Evolutionary conservation across 306 rosid species (phyloP).

Genomic region (Coriaria nepalensis): DNA sequence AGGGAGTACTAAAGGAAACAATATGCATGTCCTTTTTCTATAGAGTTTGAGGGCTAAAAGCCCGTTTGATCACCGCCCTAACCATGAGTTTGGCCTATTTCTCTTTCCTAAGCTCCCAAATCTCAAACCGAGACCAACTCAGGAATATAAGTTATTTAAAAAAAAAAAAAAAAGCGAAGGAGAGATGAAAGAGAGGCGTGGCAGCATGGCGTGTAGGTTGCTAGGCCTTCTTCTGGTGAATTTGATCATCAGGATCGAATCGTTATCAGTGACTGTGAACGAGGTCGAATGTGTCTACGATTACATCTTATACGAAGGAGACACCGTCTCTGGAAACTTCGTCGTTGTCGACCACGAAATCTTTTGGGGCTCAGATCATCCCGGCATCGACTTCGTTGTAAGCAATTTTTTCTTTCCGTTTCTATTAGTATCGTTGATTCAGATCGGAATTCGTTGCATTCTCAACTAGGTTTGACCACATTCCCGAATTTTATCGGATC

Average conservation of each 20-base stretch:
- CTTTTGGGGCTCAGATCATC: constrained; percentile 92
- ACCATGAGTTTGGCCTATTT: too few species aligned
- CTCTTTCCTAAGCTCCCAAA: neutral
- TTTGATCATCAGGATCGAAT: constrained; percentile 39
- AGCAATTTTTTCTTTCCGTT: neutral
- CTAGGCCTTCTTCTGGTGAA: constrained; percentile 32
- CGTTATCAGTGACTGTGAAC: constrained; percentile 74
- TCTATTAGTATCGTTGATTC: neutral
- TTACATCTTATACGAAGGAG: constrained; percentile 81
- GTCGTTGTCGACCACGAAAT: constrained; percentile 94
- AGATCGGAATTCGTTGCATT: too few species aligned
- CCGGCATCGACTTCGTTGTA: constrained; percentile 82
- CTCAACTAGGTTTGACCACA: too few species aligned
- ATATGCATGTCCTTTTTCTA: too few species aligned
- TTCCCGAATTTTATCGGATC: too few species aligned
- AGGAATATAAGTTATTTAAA: neutral
- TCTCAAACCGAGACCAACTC: neutral
- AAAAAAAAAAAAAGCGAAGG: neutral
- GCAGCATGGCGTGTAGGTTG: constrained; percentile 19
- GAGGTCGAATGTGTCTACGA: constrained; percentile 82
- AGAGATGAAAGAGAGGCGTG: constrained; percentile 28
- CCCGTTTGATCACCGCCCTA: too few species aligned
- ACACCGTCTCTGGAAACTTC: constrained; percentile 68
- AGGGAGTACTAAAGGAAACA: too few species aligned
- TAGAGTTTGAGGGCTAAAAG: too few species aligned